Evolutionary conservation across 257 asterid genomes (phyloP).

Genomic region (Fraxinus excelsior): DNA sequence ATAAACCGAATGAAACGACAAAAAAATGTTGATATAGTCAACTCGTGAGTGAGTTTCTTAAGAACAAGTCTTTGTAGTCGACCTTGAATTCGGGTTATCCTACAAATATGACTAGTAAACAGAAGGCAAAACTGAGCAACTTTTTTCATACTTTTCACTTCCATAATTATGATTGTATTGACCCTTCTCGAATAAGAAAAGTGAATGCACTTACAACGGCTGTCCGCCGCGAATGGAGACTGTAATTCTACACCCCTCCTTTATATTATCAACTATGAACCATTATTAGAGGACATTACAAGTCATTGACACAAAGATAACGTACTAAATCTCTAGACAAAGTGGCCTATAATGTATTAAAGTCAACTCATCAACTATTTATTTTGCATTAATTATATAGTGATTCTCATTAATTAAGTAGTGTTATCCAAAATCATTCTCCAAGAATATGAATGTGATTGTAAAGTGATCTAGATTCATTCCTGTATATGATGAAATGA

Average conservation of each 20-base stretch:
- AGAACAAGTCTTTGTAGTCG: too few species aligned
- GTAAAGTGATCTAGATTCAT: conserved; percentile 22
- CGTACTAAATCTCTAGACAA: background rate
- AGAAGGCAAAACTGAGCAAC: background rate
- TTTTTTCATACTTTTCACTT: background rate
- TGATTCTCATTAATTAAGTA: background rate
- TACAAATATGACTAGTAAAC: background rate
- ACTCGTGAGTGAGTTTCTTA: too few species aligned
- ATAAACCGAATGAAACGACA: too few species aligned
- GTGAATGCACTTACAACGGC: conserved; percentile 1
- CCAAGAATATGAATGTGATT: conserved; percentile 5
- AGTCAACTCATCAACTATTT: background rate
- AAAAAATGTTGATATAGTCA: too few species aligned
- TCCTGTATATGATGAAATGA: background rate
- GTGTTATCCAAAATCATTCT: background rate
- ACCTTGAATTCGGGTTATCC: too few species aligned
- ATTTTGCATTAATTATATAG: background rate
- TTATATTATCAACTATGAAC: background rate
- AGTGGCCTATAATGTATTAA: background rate
- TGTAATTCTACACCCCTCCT: background rate
- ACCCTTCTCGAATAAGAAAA: background rate
- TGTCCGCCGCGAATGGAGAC: background rate
- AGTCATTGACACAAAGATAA: background rate
- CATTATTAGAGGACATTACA: background rate
- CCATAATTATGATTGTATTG: background rate